phyloP scores from a whole-genome alignment of 2,329 filamentous ascomycete species.

The Paecilomyces sp. region DNA sequence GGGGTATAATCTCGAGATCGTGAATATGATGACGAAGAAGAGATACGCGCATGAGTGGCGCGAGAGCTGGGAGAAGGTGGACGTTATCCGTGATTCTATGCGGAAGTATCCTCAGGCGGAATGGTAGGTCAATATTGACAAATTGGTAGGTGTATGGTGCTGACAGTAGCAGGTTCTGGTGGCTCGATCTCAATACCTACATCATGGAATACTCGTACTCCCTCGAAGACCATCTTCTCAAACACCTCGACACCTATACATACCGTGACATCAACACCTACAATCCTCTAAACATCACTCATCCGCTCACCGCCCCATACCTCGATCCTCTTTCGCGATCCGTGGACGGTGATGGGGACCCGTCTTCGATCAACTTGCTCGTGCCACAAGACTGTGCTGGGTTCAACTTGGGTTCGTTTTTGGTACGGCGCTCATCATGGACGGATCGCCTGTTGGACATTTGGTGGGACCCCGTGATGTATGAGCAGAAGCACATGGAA shows the following conservation, averaged over 20 bases:
- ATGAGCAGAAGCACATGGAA: conserved; percentile 97
- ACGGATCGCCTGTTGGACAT: conserved; percentile 86
- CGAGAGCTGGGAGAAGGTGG: conserved; percentile 98
- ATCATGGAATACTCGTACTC: conserved; percentile 95
- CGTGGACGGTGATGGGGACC: conserved; percentile 66
- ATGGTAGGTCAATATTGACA: conserved; percentile 57
- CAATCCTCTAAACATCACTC: conserved; percentile 89
- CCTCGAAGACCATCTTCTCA: conserved; percentile 84
- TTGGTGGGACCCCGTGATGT: conserved; percentile 97
- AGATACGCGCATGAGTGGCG: conserved; percentile 98
- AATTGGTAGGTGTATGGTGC: neutral
- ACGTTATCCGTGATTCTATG: conserved; percentile 81
- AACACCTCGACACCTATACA: conserved; percentile 62
- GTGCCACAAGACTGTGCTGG: conserved; percentile 90
- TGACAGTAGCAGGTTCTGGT: conserved; percentile 74
- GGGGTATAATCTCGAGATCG: conserved; percentile 94
- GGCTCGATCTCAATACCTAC: conserved; percentile 95
- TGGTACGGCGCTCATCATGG: conserved; percentile 78
- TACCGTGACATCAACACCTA: conserved; percentile 96
- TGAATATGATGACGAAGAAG: conserved; percentile 98
- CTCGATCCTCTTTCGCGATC: conserved; percentile 71
- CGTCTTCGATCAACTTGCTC: conserved; percentile 76
- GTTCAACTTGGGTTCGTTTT: conserved; percentile 96
- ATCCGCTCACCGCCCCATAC: conserved; percentile 67
- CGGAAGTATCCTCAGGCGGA: conserved; percentile 92